A percentile compares a stretch with the other conserved stretches of the same genome.
These are phyloP conservation scores for Camellia oleifera DNA, from an alignment of 179 eudicot species.

Conservation along the genomic window DNA sequence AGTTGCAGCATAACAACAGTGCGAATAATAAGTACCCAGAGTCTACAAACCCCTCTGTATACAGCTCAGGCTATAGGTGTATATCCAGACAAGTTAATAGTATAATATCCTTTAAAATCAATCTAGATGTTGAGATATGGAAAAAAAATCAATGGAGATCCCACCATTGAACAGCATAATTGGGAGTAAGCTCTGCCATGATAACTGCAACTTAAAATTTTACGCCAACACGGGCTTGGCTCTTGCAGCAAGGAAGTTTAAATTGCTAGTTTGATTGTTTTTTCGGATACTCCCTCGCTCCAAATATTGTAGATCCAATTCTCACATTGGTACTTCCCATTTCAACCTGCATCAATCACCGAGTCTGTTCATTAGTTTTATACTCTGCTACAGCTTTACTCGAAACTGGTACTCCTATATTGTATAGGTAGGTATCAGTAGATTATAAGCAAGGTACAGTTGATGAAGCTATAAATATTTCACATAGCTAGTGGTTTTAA, in stretches of 20 bases:
- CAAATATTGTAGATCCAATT: constrained; percentile 95
- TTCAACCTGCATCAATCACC: constrained; percentile 67
- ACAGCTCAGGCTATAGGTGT: background rate
- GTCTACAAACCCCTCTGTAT: background rate
- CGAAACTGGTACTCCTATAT: background rate
- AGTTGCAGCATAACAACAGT: too few relatives aligned
- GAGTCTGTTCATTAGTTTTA: constrained; percentile 3
- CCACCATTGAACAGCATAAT: background rate
- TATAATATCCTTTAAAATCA: background rate
- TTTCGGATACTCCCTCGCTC: constrained; percentile 87
- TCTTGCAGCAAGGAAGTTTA: background rate
- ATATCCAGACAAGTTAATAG: background rate
- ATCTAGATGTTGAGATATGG: background rate
- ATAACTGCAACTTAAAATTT: background rate
- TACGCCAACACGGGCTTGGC: background rate
- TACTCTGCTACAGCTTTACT: background rate
- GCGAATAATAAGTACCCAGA: background rate
- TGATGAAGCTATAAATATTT: background rate
- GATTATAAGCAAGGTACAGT: background rate
- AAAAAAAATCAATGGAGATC: background rate
- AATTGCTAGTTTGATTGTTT: constrained; percentile 37
- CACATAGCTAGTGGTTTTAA: background rate
- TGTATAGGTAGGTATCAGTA: background rate
- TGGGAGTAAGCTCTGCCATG: background rate
- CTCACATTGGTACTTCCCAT: constrained; percentile 97